Evolutionary conservation across 2,329 filamentous ascomycete species (phyloP), one percentile per base, ranked within the genome.

Genomic region (Zymoseptoria pseudotritici): DNA sequence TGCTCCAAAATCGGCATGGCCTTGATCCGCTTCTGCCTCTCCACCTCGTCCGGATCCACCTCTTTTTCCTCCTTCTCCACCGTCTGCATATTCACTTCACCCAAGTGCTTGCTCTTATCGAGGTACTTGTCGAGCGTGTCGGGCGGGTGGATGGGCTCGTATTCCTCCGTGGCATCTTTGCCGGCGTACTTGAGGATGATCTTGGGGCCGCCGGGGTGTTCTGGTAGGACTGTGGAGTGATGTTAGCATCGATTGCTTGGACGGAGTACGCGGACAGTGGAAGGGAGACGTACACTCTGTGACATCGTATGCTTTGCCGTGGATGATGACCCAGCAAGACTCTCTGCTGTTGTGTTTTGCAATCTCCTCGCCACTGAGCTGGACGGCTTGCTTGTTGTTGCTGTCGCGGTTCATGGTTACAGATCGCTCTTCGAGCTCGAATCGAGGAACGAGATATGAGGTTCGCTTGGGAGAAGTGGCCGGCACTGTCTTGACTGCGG

Each of bases 161-260:
- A 97, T 71, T 91, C 91, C 73, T 92, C 89, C 42, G 91, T 95
- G 49, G 91, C 91, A 80, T 97, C 92, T 80, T 93, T 95, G 69
- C 92, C 91, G 29, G 92, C 92, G 77, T 97, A 96, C 78, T 96
- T 96, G 65, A 99, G 83, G 70, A 99, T 97, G 74, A 97, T 95
- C 72, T 93, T 94, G 66, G 86, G 82, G 46, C 90, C 92, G 62
- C 92, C 92, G 22, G 92, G 92, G 71, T 96, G 91, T 74, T 96
- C 90, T 29, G 89, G 88, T n/a, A 95, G 76, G 73, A 94, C 94
- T 92, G 54, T 24, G 19, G 26, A 22, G 8, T 29, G 7, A 31
- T 10, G 50, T 53, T 29, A 57, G 24, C 55, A 50, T 26, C 4
- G 13, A 9, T 29, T 29, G 26, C 26, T 8, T 9, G 26, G 26